Percentiles rank a stretch among this genome's conserved stretches.
phyloP scores from a whole-genome alignment of 2,329 filamentous ascomycete species.

The Pyrenochaeta sp. region DNA sequence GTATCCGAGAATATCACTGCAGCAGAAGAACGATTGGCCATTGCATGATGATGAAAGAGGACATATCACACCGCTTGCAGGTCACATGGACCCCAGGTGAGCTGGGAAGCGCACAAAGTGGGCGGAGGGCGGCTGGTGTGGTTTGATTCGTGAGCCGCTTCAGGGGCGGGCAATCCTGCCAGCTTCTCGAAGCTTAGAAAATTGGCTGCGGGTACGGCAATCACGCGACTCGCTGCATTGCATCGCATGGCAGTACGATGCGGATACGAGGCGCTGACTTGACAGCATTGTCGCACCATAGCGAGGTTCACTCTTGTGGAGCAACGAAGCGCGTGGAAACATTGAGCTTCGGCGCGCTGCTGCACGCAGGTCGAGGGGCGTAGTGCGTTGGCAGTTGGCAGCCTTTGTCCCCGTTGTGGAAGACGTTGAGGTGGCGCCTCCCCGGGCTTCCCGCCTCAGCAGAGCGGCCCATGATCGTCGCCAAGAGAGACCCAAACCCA shows the following conservation, averaged over 20 bases:
- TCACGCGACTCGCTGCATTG: slow-evolving; percentile 40
- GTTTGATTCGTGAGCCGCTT: slow-evolving; percentile 36
- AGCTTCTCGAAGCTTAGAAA: slow-evolving; percentile 41
- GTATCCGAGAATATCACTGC: slow-evolving; percentile 2
- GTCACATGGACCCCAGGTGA: slow-evolving; percentile 38
- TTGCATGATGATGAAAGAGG: slow-evolving; percentile 8
- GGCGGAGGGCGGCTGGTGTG: slow-evolving; percentile 24
- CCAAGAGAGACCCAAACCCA: slow-evolving; percentile 36
- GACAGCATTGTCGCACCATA: slow-evolving; percentile 3
- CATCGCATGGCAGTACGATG: slow-evolving; percentile 18
- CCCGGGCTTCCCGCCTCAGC: slow-evolving; percentile 26
- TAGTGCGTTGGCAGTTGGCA: not conserved
- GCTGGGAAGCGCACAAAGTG: slow-evolving; percentile 13
- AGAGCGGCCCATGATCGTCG: slow-evolving; percentile 30
- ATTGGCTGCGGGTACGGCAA: slow-evolving; percentile 12
- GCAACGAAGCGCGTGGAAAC: not conserved
- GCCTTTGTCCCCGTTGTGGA: not conserved
- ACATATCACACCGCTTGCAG: slow-evolving; percentile 45
- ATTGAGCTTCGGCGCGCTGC: slow-evolving; percentile 10
- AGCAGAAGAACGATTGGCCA: slow-evolving; percentile 28
- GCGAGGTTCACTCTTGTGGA: not conserved
- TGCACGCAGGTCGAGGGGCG: slow-evolving; percentile 13
- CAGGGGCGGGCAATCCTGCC: slow-evolving; percentile 33
- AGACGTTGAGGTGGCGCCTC: slow-evolving; percentile 18
- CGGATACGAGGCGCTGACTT: slow-evolving; percentile 9